Percentiles rank a stretch among this genome's conserved stretches.
Evolutionary conservation across 371 early-diverging fungal genomes (phyloP).

Genomic region (Chytridiales sp.): DNA sequence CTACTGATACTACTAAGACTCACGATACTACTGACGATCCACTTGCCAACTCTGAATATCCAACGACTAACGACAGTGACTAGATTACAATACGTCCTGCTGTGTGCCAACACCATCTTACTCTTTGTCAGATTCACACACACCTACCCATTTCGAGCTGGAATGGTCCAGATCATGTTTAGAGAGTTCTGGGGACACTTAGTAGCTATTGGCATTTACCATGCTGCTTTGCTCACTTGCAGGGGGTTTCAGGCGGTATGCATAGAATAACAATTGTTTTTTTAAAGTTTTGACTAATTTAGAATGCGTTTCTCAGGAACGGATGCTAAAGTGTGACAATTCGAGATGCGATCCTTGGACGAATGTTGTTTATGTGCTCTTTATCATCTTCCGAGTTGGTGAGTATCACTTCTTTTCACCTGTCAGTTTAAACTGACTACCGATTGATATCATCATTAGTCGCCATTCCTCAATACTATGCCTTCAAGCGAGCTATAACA

Average conservation of each 20-base stretch:
- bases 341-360: slow-evolving; percentile 34
- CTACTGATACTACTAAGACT: too few relatives aligned
- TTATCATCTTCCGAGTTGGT: slow-evolving; percentile 35
- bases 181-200: slow-evolving; percentile 35
- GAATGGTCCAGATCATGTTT: slow-evolving; percentile 38
- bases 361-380: slow-evolving; percentile 16
- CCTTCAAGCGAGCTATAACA: slow-evolving; percentile 29
- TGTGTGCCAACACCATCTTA: slow-evolving; percentile 35
- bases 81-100: slow-evolving; percentile 36
- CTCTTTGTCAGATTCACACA: slow-evolving; percentile 42
- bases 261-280: not conserved
- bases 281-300: not conserved
- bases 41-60: too few relatives aligned
- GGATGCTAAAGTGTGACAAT: slow-evolving; percentile 23
- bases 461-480: slow-evolving; percentile 36
- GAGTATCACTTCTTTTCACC: not conserved
- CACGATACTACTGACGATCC: too few relatives aligned
- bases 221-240: slow-evolving; percentile 21
- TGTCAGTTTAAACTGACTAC: not conserved
- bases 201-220: slow-evolving; percentile 22
- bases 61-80: too few relatives aligned
- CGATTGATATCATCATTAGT: slow-evolving; percentile 17
- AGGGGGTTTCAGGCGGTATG: slow-evolving; percentile 30
- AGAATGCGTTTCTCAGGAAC: slow-evolving; percentile 1
- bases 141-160: slow-evolving; percentile 44